Conservation (phyloP, 2,329 filamentous ascomycete species). For the Amphichorda felina region DNA sequence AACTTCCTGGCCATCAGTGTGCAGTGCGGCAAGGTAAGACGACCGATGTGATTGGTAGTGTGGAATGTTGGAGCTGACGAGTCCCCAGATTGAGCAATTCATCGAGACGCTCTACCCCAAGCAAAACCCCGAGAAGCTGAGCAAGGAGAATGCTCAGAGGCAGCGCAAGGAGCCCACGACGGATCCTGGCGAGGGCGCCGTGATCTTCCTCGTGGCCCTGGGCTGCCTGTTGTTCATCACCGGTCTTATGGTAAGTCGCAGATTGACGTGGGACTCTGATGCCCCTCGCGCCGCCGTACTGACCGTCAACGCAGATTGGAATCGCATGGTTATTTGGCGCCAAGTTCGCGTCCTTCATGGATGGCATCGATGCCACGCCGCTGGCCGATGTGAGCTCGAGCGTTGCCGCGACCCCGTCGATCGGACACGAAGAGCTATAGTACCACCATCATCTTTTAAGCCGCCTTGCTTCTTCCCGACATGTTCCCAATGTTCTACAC, state of each 20-base stretch:
- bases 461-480: neutral
- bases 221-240: conserved; percentile 61
- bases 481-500: neutral
- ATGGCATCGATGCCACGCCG: conserved; percentile 7
- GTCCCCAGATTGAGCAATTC: conserved; percentile 72
- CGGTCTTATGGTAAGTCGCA: conserved; percentile 63
- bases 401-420: conserved; percentile 8
- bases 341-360: conserved; percentile 51
- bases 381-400: neutral
- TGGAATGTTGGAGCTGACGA: conserved; percentile 7
- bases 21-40: conserved; percentile 66
- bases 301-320: conserved; percentile 44
- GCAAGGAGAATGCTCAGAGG: conserved; percentile 24
- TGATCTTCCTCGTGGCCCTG: conserved; percentile 56
- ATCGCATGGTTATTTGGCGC: conserved; percentile 72
- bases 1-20: conserved; percentile 88
- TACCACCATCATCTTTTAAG: conserved; percentile 4
- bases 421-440: conserved; percentile 23
- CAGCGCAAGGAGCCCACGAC: conserved; percentile 29
- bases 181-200: conserved; percentile 47
- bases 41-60: neutral
- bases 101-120: conserved; percentile 88
- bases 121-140: conserved; percentile 56
- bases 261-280: no score
- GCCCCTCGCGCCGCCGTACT: neutral